Evolutionary conservation across 345 rosid species (phyloP), one percentile per base, ranked within the genome.

Genomic region (Salix udensis): DNA sequence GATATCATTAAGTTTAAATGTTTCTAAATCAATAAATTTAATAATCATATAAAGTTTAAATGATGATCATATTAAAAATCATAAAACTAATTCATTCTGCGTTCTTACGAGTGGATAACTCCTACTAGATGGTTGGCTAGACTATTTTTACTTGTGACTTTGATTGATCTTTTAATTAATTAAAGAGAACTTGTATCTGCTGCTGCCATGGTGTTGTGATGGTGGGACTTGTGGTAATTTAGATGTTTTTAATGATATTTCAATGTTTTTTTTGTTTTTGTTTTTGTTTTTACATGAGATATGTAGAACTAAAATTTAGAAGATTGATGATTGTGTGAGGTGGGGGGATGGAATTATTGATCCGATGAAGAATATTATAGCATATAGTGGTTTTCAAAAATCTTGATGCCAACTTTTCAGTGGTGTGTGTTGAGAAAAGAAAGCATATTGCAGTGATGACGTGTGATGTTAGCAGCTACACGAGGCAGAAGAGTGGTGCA

Each of bases 1-100:
- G 1, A 34, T 1, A 34, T 34, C 1, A 34, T 4, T 34, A 0
- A 1, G 6, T 34, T 34, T 0, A 0, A 1, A 34, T 34, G 7
- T 5, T 34, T 5, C 1, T 34, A 34, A 34, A 34, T 34, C 7
- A 34, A 34, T 1, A 4, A 5, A 5, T 34, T 34, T 34, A 34
- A 5, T 34, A 1, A 34, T 34, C 0, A 0, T 34, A 5, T 34
- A 34, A 31, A 4, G 0, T 31, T 31, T 31, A 0, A 31, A 31
- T 31, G 0, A 31, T 31, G 0, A 31, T 31, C 4, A 31, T 31
- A 31, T 31, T 31, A 2, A 30, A 2, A 1, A 30, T 30, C 4
- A 30, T 0, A 30, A 28, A 28, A 28, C 1, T 28, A 28, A 1
- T 1, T 28, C 28, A 28, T 28, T 28, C 28, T n/a, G n/a, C n/a